A percentile compares a stretch with the other conserved stretches of the same genome.
These are phyloP conservation scores for Ogataea minuta DNA, from an alignment of 805 yeast species.

Conservation along the genomic window DNA sequence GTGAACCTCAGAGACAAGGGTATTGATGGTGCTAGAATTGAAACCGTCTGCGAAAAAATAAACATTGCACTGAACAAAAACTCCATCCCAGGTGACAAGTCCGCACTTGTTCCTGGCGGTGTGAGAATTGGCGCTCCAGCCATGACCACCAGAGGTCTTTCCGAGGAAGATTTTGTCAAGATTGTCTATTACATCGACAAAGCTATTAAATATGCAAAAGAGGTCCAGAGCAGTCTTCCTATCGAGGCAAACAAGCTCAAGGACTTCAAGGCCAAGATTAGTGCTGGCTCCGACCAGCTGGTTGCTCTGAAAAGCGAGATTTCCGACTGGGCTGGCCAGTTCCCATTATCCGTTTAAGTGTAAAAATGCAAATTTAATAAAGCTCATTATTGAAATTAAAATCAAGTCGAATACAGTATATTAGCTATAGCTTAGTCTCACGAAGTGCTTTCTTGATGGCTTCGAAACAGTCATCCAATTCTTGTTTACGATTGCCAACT, in stretches of 20 bases:
- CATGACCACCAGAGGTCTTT: conserved; percentile 96
- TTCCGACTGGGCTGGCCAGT: conserved; percentile 86
- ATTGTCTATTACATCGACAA: conserved; percentile 79
- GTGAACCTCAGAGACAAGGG: conserved; percentile 85
- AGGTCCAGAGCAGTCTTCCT: conserved; percentile 77
- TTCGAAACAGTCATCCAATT: conserved; percentile 48
- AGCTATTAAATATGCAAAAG: conserved; percentile 73
- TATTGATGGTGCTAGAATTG: conserved; percentile 96
- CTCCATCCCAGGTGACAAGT: conserved; percentile 96
- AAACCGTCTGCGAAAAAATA: conserved; percentile 88
- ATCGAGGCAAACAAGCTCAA: conserved; percentile 91
- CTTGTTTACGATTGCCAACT: conserved; percentile 51
- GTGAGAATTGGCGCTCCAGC: conserved; percentile 98
- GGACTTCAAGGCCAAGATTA: conserved; percentile 87
- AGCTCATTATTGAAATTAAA: not conserved
- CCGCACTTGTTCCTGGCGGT: conserved; percentile 96
- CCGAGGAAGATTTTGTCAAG: conserved; percentile 78
- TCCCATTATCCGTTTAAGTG: conserved; percentile 60
- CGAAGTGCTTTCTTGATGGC: conserved; percentile 45
- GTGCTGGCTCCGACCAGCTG: conserved; percentile 69
- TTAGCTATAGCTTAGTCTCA: conserved; percentile 15
- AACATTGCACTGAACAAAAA: conserved; percentile 97
- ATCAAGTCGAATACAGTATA: not conserved
- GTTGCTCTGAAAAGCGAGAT: conserved; percentile 71
- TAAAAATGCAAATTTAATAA: conserved; percentile 25